These are phyloP conservation scores for Debaryomycetaceae sp. DNA, from an alignment of 1,139 yeast genomes.

Conservation along the genomic window DNA sequence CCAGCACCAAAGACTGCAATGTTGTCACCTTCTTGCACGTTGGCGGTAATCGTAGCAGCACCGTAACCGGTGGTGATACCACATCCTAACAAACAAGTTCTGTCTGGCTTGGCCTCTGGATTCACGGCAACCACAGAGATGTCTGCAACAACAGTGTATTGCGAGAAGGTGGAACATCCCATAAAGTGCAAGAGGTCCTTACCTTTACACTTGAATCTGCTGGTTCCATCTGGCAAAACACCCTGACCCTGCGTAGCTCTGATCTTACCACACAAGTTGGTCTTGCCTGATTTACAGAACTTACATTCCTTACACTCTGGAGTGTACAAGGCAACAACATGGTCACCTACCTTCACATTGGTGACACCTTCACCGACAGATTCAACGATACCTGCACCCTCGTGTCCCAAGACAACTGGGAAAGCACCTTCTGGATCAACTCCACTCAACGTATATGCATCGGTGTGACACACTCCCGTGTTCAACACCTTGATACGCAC, in stretches of 20 bases:
- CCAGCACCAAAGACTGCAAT: slow-evolving; percentile 98
- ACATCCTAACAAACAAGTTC: slow-evolving; percentile 91
- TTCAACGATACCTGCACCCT: slow-evolving; percentile 96
- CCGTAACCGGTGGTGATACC: slow-evolving; percentile 99
- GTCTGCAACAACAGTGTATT: slow-evolving; percentile 96
- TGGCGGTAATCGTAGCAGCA: slow-evolving; percentile 93
- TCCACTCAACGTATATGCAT: slow-evolving; percentile 93
- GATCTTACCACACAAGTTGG: slow-evolving; percentile 88
- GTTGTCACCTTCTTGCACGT: slow-evolving; percentile 87
- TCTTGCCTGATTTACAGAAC: slow-evolving; percentile 92
- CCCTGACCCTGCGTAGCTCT: slow-evolving; percentile 51
- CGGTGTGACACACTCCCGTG: slow-evolving; percentile 98
- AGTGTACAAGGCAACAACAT: slow-evolving; percentile 87
- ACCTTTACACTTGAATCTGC: slow-evolving; percentile 83
- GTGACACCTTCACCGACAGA: slow-evolving; percentile 91
- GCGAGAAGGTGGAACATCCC: slow-evolving; percentile 97
- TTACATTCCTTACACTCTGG: slow-evolving; percentile 96
- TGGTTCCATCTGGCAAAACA: slow-evolving; percentile 81
- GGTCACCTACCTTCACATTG: slow-evolving; percentile 82
- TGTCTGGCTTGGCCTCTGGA: slow-evolving; percentile 77
- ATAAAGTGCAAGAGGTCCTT: slow-evolving; percentile 83
- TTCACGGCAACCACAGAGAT: slow-evolving; percentile 95
- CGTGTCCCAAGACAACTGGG: slow-evolving; percentile 92
- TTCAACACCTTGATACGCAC: slow-evolving; percentile 84
- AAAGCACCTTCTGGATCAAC: slow-evolving; percentile 95